Evolutionary conservation across 768 basidiomycete species (phyloP).

Genomic region (Antrodiella citrinella): DNA sequence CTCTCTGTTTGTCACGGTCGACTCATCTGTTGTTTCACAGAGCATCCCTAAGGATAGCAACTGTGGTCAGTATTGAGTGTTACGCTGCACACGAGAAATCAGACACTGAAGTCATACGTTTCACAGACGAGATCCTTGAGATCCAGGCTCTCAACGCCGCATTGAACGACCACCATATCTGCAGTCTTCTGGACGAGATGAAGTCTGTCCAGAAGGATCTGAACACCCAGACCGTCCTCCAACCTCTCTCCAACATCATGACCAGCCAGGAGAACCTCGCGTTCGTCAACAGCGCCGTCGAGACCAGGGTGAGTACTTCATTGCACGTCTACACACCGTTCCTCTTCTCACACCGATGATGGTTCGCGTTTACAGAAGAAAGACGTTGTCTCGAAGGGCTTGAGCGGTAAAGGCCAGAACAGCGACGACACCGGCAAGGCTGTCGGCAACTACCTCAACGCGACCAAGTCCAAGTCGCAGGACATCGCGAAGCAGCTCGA

Average conservation of each 20-base stretch:
- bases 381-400: not conserved
- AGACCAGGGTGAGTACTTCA: not conserved
- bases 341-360: no score
- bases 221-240: not conserved
- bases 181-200: not conserved
- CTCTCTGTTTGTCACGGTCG: not conserved
- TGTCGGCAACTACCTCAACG: not conserved
- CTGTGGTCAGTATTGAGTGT: not conserved
- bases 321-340: no score
- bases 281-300: not conserved
- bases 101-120: no score
- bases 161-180: not conserved
- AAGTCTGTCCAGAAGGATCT: not conserved
- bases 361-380: not conserved
- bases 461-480: not conserved
- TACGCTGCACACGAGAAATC: no score
- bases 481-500: not conserved
- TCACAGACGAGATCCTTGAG: not conserved
- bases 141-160: not conserved
- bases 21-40: not conserved
- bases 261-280: not conserved
- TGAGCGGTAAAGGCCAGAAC: not conserved
- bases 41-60: not conserved
- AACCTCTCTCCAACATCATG: not conserved
- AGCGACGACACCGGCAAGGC: not conserved